Evolutionary conservation across 1,284 basidiomycete genomes (phyloP), one percentile per base, ranked within the genome.

Genomic region (Termitomyces sp.): DNA sequence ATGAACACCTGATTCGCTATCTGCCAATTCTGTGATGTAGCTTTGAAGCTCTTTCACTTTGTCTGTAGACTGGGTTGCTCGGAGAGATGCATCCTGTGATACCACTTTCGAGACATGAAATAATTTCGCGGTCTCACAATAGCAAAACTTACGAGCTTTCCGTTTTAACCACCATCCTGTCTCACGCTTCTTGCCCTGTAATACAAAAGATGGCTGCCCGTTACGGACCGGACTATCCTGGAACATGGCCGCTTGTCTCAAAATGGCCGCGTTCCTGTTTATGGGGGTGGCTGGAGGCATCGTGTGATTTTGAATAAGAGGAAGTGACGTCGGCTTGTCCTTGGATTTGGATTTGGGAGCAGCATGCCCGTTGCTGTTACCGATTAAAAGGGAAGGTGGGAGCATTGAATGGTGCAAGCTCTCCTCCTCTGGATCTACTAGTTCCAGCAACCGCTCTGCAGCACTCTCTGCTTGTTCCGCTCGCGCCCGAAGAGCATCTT

Each of bases 381-480:
- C 75, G 30, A 80, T 72, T 31, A 84, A 61, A 31, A 88, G 65
- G 0, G 83, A 81, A 18, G 73, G 64, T 1, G 83, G 81, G 13
- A 85, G 75, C 14, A 74, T 69, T n/a, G 79, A 76, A 54, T 79
- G 71, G 48, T 70, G 73, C 49, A 68, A 60, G 38, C 66, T 72
- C 47, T 86, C 83, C 30, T 81, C 82, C 49, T 89, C 86, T 14
- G 85, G 79, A 56, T 91, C 87, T 18, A 88, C 85, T 19, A 92
- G 74, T 65, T 92, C 90, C 44, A 93, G 67, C 37, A 94, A 70
- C 52, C 87, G 78, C 64, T 90, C 84, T 1, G 91, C 93, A 6
- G 92, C 88, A 62, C 88, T 91, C 63, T 93, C 86, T 0, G 91
- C 93, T 64, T 94, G 92, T 58, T 89, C 88, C 2, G 91, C 92